Base-by-base conservation (phyloP, 2,329 filamentous ascomycete species). In the Xylaria sp. region DNA sequence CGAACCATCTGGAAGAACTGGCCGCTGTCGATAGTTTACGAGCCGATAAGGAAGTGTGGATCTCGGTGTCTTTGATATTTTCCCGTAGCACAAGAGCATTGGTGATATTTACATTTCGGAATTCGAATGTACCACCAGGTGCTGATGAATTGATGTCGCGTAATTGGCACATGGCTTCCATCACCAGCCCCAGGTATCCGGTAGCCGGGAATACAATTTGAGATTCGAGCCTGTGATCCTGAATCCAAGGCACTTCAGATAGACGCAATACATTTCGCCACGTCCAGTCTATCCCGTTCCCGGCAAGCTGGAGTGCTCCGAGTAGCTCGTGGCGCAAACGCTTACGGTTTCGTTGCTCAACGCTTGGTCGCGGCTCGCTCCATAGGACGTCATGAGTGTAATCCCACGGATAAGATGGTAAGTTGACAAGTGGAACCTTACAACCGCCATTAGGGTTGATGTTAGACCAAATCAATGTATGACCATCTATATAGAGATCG, bases 291-390 rank as follows among this genome's bases (percentile, higher is more conserved):
- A 71, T 61, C 0, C 58, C 64, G 11, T 68, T 67, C 0, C 60
- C 64, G 0, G 60, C 43, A 2, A 49, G 51, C 9, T 23, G 23
- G 2, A 4, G 2, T 5, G 69, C 63, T 0, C 80, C 80, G 0
- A 82, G 62, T 1, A 83, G 68, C 48, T 80, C 78, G 29, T 79
- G 76, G 0, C 75, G 71, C 0, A 73, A 68, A 25, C 73, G 70
- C 23, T 67, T 58, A 0, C 74, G 63, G 47, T 58, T 47, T 1
- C 59, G 54, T 58, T 72, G 71, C 4, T 72, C 68, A 2, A 66
- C 63, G 4, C 70, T 72, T 2, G 72, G 57, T 1, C 73, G 72
- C 0, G 70, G 70, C 62, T 62, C 59, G 11, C 13, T 25, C 54
- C 54, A 62, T 55, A 76, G 75, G 8, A 59, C 37, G 1, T 56